A percentile compares a stretch with the other conserved stretches of the same genome.
Conservation (phyloP, 495 filamentous ascomycete genomes). For the Peziza echinospora region DNA sequence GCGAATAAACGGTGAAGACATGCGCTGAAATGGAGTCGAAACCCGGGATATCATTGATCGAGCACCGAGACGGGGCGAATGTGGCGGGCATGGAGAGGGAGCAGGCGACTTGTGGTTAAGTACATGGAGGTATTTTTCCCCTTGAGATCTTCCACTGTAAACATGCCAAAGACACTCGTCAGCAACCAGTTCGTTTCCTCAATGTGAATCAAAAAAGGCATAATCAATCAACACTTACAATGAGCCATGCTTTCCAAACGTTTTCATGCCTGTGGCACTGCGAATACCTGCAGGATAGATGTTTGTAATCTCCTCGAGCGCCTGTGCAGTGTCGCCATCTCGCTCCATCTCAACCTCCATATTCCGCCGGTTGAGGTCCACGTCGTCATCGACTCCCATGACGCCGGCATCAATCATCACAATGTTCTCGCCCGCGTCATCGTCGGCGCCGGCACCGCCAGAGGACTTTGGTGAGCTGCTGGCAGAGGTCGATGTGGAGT, state of each 20-base stretch:
- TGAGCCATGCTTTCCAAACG: no score
- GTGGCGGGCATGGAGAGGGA: neutral
- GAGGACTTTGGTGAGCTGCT: neutral
- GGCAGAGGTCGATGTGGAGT: neutral
- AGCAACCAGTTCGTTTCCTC: no score
- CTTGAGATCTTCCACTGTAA: neutral
- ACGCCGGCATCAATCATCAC: neutral
- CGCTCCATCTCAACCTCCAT: neutral
- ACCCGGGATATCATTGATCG: neutral
- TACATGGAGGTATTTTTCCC: neutral
- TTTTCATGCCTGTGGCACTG: no score
- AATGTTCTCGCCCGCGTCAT: neutral
- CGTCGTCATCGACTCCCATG: neutral
- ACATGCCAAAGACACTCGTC: neutral
- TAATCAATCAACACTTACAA: no score
- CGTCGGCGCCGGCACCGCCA: neutral
- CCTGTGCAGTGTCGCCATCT: neutral
- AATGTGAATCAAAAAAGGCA: no score
- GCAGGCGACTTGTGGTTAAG: neutral
- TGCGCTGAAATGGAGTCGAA: neutral
- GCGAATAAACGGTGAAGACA: neutral
- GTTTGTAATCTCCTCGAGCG: neutral
- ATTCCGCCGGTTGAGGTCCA: neutral
- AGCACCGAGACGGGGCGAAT: neutral
- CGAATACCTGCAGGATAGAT: neutral